Evolutionary conservation across 164 flowering plant species (phyloP).

Genomic region (Berberis vulgaris): DNA sequence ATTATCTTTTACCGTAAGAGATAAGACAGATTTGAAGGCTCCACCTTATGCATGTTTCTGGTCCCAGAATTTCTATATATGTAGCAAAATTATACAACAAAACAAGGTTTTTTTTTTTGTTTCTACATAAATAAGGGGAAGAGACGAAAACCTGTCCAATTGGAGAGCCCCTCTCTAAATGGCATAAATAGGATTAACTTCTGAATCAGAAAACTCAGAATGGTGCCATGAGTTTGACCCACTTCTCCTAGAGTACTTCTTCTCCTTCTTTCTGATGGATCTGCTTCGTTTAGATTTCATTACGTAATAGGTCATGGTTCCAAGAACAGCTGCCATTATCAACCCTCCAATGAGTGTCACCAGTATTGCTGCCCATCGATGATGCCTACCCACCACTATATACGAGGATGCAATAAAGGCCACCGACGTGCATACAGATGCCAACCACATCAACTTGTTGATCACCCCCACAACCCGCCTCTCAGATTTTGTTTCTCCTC

Average conservation of each 20-base stretch:
- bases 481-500: constrained; percentile 73
- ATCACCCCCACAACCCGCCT: constrained; percentile 58
- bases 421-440: constrained; percentile 63
- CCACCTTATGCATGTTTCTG: too few species aligned
- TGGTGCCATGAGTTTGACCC: constrained; percentile 68
- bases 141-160: too few species aligned
- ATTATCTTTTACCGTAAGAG: too few species aligned
- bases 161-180: constrained; percentile 12
- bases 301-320: constrained; percentile 61
- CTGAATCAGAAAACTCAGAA: constrained; percentile 71
- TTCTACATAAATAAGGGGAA: too few species aligned
- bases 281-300: constrained; percentile 42
- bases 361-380: constrained; percentile 53
- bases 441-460: constrained; percentile 85
- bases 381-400: constrained; percentile 53
- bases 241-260: constrained; percentile 31
- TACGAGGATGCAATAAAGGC: constrained; percentile 63
- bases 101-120: too few species aligned
- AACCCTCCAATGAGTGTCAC: constrained; percentile 51
- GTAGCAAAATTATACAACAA: too few species aligned
- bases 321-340: constrained; percentile 59
- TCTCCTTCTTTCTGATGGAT: constrained; percentile 32
- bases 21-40: too few species aligned
- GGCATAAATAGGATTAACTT: constrained; percentile 57
- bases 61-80: too few species aligned